phyloP scores from a whole-genome alignment of 768 basidiomycete species.

The Termitomyces sp. region DNA sequence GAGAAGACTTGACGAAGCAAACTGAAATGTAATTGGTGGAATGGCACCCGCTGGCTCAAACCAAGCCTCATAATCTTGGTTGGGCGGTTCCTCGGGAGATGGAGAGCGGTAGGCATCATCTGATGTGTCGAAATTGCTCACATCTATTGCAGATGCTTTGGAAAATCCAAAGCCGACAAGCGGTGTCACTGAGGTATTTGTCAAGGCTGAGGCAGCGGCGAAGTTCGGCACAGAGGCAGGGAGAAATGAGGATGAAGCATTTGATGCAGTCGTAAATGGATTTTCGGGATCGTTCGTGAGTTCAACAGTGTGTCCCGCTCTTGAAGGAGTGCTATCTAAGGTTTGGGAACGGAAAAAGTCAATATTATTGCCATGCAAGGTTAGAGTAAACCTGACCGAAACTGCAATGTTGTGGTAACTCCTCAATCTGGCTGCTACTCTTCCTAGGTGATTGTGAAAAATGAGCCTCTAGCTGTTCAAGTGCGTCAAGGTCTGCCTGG shows the following conservation, averaged over 20 bases:
- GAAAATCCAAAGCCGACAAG: slow-evolving; percentile 15
- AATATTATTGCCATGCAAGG: background rate
- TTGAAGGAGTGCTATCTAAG: background rate
- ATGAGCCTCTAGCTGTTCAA: slow-evolving; percentile 50
- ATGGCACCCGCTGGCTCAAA: slow-evolving; percentile 33
- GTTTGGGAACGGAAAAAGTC: background rate
- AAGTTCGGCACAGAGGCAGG: slow-evolving; percentile 10
- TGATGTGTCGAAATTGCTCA: slow-evolving; percentile 4
- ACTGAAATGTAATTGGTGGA: slow-evolving; percentile 30
- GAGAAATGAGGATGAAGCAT: slow-evolving; percentile 1
- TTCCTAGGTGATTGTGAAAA: slow-evolving; percentile 10
- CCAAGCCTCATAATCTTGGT: slow-evolving; percentile 44
- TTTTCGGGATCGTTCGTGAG: slow-evolving; percentile 38
- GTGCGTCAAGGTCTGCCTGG: slow-evolving; percentile 49
- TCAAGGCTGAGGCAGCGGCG: slow-evolving; percentile 14
- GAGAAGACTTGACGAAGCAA: slow-evolving; percentile 22
- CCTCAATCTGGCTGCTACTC: slow-evolving; percentile 1
- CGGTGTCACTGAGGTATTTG: background rate
- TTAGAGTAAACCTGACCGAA: slow-evolving; percentile 1
- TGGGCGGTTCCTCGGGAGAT: slow-evolving; percentile 34
- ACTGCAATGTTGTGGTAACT: background rate
- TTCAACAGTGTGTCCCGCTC: background rate
- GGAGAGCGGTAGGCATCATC: slow-evolving; percentile 25
- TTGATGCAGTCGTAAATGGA: slow-evolving; percentile 26
- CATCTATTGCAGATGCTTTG: slow-evolving; percentile 22